Evolutionary conservation across 1,284 basidiomycete species (phyloP), one percentile per base, ranked within the genome.

Genomic region (Irpex lacteus): DNA sequence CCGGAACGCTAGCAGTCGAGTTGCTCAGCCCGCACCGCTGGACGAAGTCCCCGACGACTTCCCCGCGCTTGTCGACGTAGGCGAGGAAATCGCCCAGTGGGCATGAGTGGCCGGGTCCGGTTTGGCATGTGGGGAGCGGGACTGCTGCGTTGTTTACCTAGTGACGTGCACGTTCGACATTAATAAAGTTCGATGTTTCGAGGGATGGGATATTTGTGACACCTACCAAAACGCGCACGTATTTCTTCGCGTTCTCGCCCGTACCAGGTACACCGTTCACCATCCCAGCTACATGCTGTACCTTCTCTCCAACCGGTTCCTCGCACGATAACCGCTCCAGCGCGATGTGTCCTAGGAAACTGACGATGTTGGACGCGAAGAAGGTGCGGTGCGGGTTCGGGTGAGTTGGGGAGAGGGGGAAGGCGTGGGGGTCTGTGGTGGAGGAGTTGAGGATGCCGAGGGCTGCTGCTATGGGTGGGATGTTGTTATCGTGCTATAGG

Each of bases 401-500:
- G 4, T 69, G 34, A 5, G 59, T 76, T 2, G 65, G 66, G 2
- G 76, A 77, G 21, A 81, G 73, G 1, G 80, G 79, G 61, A 76
- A 78, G n/a, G 78, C 70, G 15, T 54, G 64, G 1, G 53, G 59
- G 13, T 49, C 13, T 15, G 32, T n/a, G 2, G 78, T 78, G 7
- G 74, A 47, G n/a, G 40, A 74, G 67, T 81, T 81, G 77, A 78
- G 80, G 3, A 82, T 66, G 1, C 79, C 80, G 5, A 82, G 76
- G 0, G 79, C 79, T 2, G 80, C 73, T 6, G 81, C 72, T 32
- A 81, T 69, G 0, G 80, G 78, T 2, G 80, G 78, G 6, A 81
- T 71, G 66, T 81, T 76, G 70, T 81, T 81, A 66, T 81, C 79
- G 67, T 81, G 79, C 79, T 80, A 32, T 21, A 3, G 52, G 1